Conservation (phyloP, 208 protist genomes). For the Trypanosoma platydactyli region DNA sequence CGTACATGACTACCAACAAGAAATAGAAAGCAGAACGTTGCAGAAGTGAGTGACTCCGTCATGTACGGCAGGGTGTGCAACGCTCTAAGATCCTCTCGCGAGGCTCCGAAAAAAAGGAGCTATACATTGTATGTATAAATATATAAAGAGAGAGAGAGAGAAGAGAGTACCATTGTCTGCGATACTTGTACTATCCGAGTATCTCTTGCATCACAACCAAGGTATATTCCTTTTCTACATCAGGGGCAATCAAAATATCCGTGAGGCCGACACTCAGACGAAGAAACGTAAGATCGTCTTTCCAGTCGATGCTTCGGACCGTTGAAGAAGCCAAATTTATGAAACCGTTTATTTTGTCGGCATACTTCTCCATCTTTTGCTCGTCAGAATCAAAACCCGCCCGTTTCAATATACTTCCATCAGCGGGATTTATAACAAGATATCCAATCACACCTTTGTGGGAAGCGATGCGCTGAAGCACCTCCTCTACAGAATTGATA, state of each 20-base stretch:
- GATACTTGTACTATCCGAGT: conserved; percentile 11
- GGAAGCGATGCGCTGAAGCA: conserved; percentile 63
- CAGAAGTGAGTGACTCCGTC: neutral
- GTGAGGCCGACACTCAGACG: conserved; percentile 62
- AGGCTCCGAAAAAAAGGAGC: neutral
- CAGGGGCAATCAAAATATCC: conserved; percentile 78
- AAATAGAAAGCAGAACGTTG: conserved; percentile 3
- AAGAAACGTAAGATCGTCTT: conserved; percentile 82
- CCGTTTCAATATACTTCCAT: conserved; percentile 55
- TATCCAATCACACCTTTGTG: conserved; percentile 83
- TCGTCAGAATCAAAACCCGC: conserved; percentile 58
- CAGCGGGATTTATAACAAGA: conserved; percentile 68
- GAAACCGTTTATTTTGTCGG: conserved; percentile 61
- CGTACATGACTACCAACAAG: conserved; percentile 56
- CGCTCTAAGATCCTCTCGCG: too few species aligned
- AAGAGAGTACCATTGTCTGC: too few species aligned
- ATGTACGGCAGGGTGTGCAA: neutral
- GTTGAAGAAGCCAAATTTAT: conserved; percentile 71
- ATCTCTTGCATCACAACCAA: conserved; percentile 79
- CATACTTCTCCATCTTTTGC: conserved; percentile 52
- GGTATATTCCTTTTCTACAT: conserved; percentile 75
- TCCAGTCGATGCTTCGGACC: conserved; percentile 73
- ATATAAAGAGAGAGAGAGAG: neutral
- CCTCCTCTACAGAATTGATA: conserved; percentile 61
- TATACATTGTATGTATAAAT: conserved; percentile 1